A percentile compares a stretch with the other conserved stretches of the same genome.
Conservation (phyloP, 1,284 basidiomycete species). For the Ustilago loliicola region DNA sequence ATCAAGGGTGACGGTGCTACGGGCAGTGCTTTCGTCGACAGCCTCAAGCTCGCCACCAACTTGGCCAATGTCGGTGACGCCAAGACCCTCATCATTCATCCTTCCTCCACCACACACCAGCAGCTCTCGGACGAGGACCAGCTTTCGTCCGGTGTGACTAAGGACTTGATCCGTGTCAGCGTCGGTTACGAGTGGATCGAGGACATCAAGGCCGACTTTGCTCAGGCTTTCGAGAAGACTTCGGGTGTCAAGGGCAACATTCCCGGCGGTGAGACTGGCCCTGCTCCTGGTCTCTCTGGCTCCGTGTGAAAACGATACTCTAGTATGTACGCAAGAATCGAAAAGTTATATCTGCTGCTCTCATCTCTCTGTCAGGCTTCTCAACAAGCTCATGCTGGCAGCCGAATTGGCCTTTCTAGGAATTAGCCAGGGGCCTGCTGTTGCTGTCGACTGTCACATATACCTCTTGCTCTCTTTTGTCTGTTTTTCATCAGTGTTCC, state of each 20-base stretch:
- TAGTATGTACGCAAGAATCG: not conserved
- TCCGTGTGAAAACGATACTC: conserved; percentile 38
- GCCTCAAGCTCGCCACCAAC: conserved; percentile 77
- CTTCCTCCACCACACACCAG: conserved; percentile 85
- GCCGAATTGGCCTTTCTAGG: too few relatives aligned
- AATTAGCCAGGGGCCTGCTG: too few relatives aligned
- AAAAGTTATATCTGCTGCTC: not conserved
- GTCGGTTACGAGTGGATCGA: conserved; percentile 88
- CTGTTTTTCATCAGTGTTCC: not conserved
- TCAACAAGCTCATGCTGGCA: conserved; percentile 18
- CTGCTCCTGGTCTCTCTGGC: conserved; percentile 56
- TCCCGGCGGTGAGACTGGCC: conserved; percentile 44
- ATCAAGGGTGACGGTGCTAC: conserved; percentile 77
- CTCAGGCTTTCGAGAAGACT: conserved; percentile 74
- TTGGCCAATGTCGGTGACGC: conserved; percentile 67
- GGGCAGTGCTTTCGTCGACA: conserved; percentile 81
- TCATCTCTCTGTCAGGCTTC: conserved; percentile 13
- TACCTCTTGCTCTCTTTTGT: not conserved
- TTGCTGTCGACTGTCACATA: too few relatives aligned
- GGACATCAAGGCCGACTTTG: conserved; percentile 81
- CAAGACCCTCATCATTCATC: conserved; percentile 74
- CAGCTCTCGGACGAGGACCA: conserved; percentile 82
- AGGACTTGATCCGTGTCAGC: conserved; percentile 82
- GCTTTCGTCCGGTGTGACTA: conserved; percentile 79
- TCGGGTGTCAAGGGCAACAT: conserved; percentile 47